Evolutionary conservation across 2,329 filamentous ascomycete genomes (phyloP), one percentile per base, ranked within the genome.

Genomic region (Fusarium mundagurra): DNA sequence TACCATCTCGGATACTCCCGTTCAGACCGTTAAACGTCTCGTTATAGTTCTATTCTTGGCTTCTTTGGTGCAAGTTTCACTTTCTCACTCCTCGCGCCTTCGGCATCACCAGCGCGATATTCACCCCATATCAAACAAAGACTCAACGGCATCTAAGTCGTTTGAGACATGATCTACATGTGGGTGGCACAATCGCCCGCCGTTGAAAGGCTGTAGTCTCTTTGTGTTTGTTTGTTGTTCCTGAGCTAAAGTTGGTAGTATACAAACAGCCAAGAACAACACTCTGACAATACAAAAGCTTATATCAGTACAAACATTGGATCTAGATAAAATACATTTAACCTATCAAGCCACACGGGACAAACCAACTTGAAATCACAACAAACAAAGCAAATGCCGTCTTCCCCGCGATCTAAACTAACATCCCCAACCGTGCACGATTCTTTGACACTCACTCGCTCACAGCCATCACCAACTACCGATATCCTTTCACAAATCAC

Each of bases 351-450:
- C 59, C 36, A 70, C 67, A 20, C 33, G 27, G 33, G 51, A 44
- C 45, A 65, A 59, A 8, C 48, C 34, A 68, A 53, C 67, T 59
- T 33, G 54, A 66, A 60, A 39, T n/a, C n/a, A 38, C n/a, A 41
- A 29, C 31, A 66, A 54, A 44, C 34, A 59, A 53, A 66, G 31
- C 43, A 58, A 43, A 31, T 59, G 29, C 38, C 24, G 36, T 39
- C 33, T 12, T 33, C 39, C 64, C 51, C 51, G 20, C 51, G 24
- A 39, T 29, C 34, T 38, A 29, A 38, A 9, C 34, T 55, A 29
- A 29, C 34, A 29, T 65, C 59, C 51, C 51, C 67, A 70, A 59
- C 60, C 36, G 44, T 66, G 60, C 67, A 38, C 66, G 16, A 44
- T 44, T 41, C 38, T 44, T 67, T 53, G 34, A 39, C 51, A 66